Evolutionary conservation across 202 grass and related monocot genomes (phyloP).

Genomic region (Schoenoplectus tabernaemontani): DNA sequence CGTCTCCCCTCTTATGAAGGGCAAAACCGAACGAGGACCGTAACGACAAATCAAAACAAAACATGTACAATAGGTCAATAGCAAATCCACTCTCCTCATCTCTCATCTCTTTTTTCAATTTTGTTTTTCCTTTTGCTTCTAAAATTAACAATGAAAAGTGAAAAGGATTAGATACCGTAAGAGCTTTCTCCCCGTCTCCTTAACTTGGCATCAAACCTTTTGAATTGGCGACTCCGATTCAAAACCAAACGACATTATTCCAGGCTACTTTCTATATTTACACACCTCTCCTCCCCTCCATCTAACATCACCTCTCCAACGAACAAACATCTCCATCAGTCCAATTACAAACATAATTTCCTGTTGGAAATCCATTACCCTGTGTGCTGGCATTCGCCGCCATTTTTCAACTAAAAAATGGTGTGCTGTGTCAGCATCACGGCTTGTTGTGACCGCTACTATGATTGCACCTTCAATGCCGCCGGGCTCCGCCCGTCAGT

Average conservation of each 20-base stretch:
- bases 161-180: neutral
- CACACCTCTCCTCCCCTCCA: neutral
- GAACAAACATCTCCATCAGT: neutral
- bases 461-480: conserved; percentile 37
- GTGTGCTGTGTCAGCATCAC: conserved; percentile 62
- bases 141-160: no score
- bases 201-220: neutral
- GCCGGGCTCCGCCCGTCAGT: conserved; percentile 53
- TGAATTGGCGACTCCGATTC: neutral
- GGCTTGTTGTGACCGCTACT: conserved; percentile 57
- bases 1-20: no score
- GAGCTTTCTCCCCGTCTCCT: neutral
- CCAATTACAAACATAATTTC: neutral
- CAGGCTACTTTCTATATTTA: neutral
- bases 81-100: no score
- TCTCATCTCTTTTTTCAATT: no score
- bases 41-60: no score
- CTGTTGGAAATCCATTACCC: conserved; percentile 28
- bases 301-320: neutral
- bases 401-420: conserved; percentile 20
- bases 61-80: no score
- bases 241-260: neutral
- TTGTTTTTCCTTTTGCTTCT: no score
- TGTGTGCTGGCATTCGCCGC: conserved; percentile 40
- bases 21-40: no score